Base-by-base conservation (phyloP, 345 rosid genomes). In the Gossypium thurberi region DNA sequence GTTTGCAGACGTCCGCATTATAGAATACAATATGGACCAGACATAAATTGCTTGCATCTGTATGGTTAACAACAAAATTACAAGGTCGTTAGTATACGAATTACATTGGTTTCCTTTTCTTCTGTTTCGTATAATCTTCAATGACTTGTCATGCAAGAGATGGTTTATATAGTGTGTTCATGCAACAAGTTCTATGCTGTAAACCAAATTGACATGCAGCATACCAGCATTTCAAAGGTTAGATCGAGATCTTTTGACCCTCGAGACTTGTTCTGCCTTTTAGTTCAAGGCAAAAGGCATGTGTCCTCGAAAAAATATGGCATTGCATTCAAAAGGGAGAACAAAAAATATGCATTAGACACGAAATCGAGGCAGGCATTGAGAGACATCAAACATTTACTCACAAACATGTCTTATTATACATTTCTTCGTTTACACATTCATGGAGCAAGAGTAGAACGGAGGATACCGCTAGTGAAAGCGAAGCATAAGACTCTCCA, bases 21-120 rank as follows among this genome's bases (percentile, higher is more conserved):
- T 81, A 73, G 84, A 83, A 82, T 84, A 88, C 51, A 88, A 88
- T 44, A 82, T 86, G 76, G 95, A 82, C 92, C 90, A 90, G 67
- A 86, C 71, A 76, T 78, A 86, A 55, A 90, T 78, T 61, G 94
- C 90, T 81, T 90, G 92, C 70, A 85, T 48, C 91, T 89, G 73
- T 70, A 71, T 70, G 9, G 25, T 53, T 14, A 58, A 55, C 50
- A 69, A 21, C 47, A 62, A 62, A 37, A 37, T 37, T 37, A 37
- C 47, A 33, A 8, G 0, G 46, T 62, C 67, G 17, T 17, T 62
- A 9, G 40, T 7, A 59, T 26, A 59, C 0, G 28, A 10, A 59
- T 26, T 59, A 26, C 43, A 26, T 15, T 37, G 15, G 12, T 25
- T 58, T 25, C 13, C 40, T 55, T 18, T 55, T 55, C 25, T n/a